phyloP scores from a whole-genome alignment of 2,329 filamentous ascomycete species.

The Madurella fahalii region DNA sequence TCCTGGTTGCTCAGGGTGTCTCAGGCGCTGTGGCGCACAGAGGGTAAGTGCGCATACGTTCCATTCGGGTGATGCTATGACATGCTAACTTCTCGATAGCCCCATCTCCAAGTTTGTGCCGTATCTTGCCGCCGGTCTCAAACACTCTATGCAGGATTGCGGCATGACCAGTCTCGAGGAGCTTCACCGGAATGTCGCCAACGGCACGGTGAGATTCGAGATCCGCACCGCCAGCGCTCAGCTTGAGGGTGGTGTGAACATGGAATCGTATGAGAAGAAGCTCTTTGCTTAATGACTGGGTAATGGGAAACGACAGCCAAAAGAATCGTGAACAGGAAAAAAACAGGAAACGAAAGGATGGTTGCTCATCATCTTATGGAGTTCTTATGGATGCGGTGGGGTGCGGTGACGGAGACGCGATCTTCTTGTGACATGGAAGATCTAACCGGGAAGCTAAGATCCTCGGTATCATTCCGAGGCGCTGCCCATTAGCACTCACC shows the following conservation, averaged over 20 bases:
- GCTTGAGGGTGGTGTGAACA: constrained; percentile 94
- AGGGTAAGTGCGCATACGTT: constrained; percentile 42
- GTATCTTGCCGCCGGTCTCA: constrained; percentile 90
- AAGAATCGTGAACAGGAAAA: constrained; percentile 1
- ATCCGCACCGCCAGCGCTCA: constrained; percentile 90
- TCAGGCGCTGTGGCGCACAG: constrained; percentile 79
- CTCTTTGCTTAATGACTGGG: constrained; percentile 69
- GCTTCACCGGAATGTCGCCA: constrained; percentile 69
- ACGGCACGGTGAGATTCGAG: constrained; percentile 84
- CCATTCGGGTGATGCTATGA: neutral
- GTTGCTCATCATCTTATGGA: constrained; percentile 14
- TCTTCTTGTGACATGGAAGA: constrained; percentile 4
- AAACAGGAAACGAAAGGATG: constrained; percentile 8
- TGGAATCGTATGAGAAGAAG: constrained; percentile 99
- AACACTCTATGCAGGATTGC: constrained; percentile 96
- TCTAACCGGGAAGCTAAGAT: too few species aligned
- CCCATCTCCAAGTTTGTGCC: constrained; percentile 94
- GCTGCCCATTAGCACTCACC: neutral
- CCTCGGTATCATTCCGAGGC: neutral
- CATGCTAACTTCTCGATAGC: constrained; percentile 39
- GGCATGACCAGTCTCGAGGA: constrained; percentile 75
- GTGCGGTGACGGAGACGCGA: constrained; percentile 4
- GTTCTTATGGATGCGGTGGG: constrained; percentile 8
- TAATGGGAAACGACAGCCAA: neutral
- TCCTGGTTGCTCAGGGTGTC: constrained; percentile 95